Evolutionary conservation across 2,329 filamentous ascomycete species (phyloP), one percentile per base, ranked within the genome.

Genomic region (Trichophyton benhamiae): DNA sequence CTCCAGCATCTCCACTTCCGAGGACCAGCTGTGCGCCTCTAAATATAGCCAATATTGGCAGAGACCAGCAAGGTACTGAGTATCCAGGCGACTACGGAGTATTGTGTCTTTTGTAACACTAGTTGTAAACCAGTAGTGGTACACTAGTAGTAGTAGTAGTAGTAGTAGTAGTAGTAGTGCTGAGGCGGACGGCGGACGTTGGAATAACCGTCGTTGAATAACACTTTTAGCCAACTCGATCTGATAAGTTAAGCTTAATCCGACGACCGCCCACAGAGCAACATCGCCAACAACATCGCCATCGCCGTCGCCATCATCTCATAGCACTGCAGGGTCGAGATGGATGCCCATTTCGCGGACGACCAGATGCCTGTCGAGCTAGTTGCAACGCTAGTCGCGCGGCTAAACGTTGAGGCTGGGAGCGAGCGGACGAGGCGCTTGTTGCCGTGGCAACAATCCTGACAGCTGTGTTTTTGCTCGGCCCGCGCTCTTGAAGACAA

Each of bases 401-500:
- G 52, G 52, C 52, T 55, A 55, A 55, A 55, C 8, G n/a, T 38
- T 55, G 52, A 55, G 52, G 52, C 52, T 55, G 25, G 52, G n/a
- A 36, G 27, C 30, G 11, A 20, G 27, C 22, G 49, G 49, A 33
- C 2, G 8, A n/a, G 13, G 52, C 27, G 52, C 52, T 13, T 55
- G 52, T 55, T 55, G 52, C 52, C n/a, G 33, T 55, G 13, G 52
- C 52, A 55, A 55, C 52, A 55, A 36, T 55, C 52, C 52, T 25
- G 52, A n/a, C 25, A 17, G 52, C 52, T 48, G 52, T 33, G 27
- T 27, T 55, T 53, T 55, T 55, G 52, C 13, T 15, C 30, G 33
- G 52, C 52, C 27, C 30, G 52, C 30, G 30, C 27, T 30, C 27
- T 30, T 25, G 20, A 22, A 52, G 20, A 55, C 52, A 15, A n/a